These are phyloP conservation scores for Acanthamoeba triangularis DNA, from an alignment of 208 protist genomes.

Conservation along the genomic window DNA sequence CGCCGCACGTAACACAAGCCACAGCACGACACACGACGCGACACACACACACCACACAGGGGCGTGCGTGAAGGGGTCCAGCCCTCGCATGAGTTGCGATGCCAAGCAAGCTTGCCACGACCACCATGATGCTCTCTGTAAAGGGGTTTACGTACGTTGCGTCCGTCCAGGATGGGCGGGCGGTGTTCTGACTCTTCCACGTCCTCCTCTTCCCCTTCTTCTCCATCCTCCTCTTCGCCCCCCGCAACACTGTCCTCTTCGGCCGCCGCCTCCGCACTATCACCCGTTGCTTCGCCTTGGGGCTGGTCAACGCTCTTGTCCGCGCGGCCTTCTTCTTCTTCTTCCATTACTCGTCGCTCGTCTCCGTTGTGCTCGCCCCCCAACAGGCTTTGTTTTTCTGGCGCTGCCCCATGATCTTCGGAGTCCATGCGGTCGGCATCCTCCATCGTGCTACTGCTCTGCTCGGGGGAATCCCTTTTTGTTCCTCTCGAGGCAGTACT, in stretches of 20 bases:
- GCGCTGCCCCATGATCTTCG: not conserved
- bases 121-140: too few species aligned
- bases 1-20: not conserved
- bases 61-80: too few species aligned
- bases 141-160: not conserved
- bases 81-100: not conserved
- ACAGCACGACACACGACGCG: not conserved
- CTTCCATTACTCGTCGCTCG: too few species aligned
- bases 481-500: not conserved
- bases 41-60: too few species aligned
- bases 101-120: not conserved
- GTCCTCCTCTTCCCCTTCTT: not conserved
- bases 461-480: not conserved
- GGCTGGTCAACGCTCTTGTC: too few species aligned
- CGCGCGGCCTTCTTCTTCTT: too few species aligned
- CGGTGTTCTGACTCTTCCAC: conserved; percentile 33
- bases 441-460: not conserved
- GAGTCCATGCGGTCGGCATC: not conserved
- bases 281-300: too few species aligned
- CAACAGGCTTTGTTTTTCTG: not conserved
- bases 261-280: too few species aligned
- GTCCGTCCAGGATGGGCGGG: not conserved
- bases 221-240: not conserved
- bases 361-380: too few species aligned
- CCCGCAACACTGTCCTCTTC: too few species aligned